These are phyloP conservation scores for Axilococcus clingmanii DNA, from an alignment of 139 green algal species.

Conservation along the genomic window DNA sequence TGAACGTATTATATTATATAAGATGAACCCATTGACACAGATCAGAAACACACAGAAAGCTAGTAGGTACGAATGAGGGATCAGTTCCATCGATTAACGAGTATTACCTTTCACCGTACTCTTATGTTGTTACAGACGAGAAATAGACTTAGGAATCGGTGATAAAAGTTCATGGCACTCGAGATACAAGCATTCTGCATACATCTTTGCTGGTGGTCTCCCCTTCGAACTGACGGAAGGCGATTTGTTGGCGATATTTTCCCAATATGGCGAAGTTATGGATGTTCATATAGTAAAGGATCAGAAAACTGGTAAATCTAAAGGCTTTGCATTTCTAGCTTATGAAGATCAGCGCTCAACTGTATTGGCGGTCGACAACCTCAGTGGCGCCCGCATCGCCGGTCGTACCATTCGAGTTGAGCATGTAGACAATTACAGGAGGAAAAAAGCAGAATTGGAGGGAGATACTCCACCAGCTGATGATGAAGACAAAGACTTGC, in stretches of 20 bases:
- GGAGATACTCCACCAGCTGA: constrained; percentile 22
- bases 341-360: constrained; percentile 98
- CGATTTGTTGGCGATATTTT: constrained; percentile 93
- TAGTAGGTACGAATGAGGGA: too few species aligned
- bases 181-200: constrained; percentile 85
- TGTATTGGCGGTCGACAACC: constrained; percentile 93
- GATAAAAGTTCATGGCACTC: constrained; percentile 91
- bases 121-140: too few species aligned
- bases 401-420: constrained; percentile 82
- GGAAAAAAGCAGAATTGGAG: constrained; percentile 65
- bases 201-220: constrained; percentile 84
- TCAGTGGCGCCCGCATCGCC: constrained; percentile 77
- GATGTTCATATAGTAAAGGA: constrained; percentile 81
- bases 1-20: not conserved
- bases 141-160: constrained; percentile 61
- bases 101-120: too few species aligned
- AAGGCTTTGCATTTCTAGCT: constrained; percentile 91
- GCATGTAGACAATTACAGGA: constrained; percentile 95
- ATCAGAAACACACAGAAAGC: constrained; percentile 91
- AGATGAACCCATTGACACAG: constrained; percentile 71
- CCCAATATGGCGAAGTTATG: constrained; percentile 94
- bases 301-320: constrained; percentile 52
- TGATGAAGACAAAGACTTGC: constrained; percentile 15
- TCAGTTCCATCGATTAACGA: too few species aligned
- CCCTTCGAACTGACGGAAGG: constrained; percentile 87